phyloP scores from a whole-genome alignment of 23 red algal species.

The Agarophyton chilense region DNA sequence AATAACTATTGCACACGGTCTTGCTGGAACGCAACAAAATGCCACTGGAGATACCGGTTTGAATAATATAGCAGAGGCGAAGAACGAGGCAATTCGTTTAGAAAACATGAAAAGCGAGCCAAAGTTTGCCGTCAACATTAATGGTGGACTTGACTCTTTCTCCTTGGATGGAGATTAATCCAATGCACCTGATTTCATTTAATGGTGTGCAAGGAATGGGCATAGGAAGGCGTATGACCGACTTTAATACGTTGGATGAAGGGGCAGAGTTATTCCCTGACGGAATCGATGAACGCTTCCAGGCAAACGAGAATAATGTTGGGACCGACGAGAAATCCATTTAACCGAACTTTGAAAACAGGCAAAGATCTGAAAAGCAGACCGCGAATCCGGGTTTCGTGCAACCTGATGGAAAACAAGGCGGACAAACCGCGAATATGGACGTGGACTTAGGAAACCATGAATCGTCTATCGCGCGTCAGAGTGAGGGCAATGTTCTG shows the following conservation, averaged over 20 bases:
- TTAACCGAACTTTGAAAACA: not conserved
- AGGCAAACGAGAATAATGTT: not conserved
- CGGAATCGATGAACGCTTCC: conserved; percentile 37
- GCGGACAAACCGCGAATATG: conserved; percentile 12
- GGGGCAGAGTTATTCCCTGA: conserved; percentile 46
- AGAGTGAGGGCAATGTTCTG: too few species aligned
- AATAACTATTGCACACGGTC: not conserved
- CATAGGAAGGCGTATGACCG: too few species aligned
- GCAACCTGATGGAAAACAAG: not conserved
- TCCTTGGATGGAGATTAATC: conserved; percentile 3
- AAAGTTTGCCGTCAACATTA: not conserved
- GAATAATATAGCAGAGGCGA: not conserved
- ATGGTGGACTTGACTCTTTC: too few species aligned
- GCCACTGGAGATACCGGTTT: not conserved
- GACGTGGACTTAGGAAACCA: conserved; percentile 30
- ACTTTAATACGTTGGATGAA: conserved; percentile 49
- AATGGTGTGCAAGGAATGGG: conserved; percentile 24
- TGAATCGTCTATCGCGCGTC: too few species aligned
- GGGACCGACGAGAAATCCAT: not conserved
- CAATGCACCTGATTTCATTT: not conserved
- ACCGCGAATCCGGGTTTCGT: not conserved
- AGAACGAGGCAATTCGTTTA: not conserved
- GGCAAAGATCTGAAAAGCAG: not conserved
- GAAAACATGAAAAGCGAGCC: conserved; percentile 1
- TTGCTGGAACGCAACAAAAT: too few species aligned